These are phyloP conservation scores for Pseudogymnoascus sp. DNA, from an alignment of 2,329 filamentous ascomycete genomes.

Conservation along the genomic window DNA sequence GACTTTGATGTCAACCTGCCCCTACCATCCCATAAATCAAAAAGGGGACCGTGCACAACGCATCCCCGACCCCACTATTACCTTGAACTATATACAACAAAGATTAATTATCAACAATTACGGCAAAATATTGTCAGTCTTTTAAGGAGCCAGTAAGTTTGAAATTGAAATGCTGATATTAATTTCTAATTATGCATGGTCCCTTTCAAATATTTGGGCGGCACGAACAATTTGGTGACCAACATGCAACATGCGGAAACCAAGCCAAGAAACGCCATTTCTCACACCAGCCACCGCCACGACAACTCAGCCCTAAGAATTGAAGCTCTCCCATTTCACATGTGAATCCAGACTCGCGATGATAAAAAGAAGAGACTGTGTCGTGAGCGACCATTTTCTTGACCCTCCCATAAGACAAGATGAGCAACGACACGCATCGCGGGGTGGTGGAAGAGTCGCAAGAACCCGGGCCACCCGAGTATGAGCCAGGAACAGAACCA, in stretches of 20 bases:
- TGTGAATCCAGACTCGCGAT: background rate
- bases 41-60: background rate
- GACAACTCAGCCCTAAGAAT: background rate
- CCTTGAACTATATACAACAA: background rate
- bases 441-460: background rate
- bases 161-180: background rate
- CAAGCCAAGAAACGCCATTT: background rate
- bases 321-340: background rate
- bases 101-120: background rate
- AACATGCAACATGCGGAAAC: background rate
- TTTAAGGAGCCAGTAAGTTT: background rate
- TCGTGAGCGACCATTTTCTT: background rate
- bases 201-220: background rate
- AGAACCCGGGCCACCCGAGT: background rate
- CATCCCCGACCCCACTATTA: background rate
- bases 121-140: background rate
- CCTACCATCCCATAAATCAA: background rate
- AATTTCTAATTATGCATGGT: background rate
- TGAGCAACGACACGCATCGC: background rate
- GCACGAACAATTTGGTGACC: background rate
- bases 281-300: background rate
- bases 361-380: background rate
- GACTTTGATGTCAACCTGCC: background rate
- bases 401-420: background rate
- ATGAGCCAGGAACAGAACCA: background rate